Percentiles rank a stretch among this genome's conserved stretches.
Evolutionary conservation across 2,329 filamentous ascomycete genomes (phyloP).

Genomic region (Fusarium caatingaense): DNA sequence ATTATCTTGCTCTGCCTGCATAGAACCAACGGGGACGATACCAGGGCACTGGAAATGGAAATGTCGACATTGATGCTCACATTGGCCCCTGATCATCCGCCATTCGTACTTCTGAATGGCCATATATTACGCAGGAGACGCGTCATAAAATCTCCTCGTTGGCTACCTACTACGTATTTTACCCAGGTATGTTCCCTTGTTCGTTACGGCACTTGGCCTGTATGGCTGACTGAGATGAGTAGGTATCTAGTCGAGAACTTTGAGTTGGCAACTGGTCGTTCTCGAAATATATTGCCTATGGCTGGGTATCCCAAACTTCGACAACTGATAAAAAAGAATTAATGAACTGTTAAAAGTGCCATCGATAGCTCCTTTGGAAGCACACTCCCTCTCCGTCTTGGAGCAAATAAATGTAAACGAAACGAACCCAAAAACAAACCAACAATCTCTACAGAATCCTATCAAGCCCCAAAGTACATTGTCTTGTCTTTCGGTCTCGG

Average conservation of each 20-base stretch:
- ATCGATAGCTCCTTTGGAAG: conserved; percentile 11
- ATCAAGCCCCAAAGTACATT: background rate
- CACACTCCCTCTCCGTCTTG: background rate
- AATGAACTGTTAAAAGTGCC: background rate
- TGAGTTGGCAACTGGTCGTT: background rate
- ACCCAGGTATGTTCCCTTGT: conserved; percentile 10
- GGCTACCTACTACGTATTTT: background rate
- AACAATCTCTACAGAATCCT: background rate
- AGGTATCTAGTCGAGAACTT: background rate
- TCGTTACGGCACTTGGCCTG: background rate
- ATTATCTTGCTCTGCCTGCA: conserved; percentile 18
- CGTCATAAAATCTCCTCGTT: conserved; percentile 21
- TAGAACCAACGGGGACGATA: conserved; percentile 10
- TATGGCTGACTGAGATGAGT: background rate
- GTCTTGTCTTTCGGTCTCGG: background rate
- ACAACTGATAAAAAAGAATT: background rate
- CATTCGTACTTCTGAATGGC: background rate
- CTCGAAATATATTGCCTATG: background rate
- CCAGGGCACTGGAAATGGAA: conserved; percentile 34
- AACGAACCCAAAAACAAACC: background rate
- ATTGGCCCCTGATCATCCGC: conserved; percentile 15
- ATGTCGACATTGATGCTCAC: background rate
- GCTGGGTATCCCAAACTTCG: background rate
- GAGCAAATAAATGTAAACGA: background rate
- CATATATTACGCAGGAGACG: conserved; percentile 45